Conservation (phyloP, 352 stramenopile species). For the Saprolegnia diclina region DNA sequence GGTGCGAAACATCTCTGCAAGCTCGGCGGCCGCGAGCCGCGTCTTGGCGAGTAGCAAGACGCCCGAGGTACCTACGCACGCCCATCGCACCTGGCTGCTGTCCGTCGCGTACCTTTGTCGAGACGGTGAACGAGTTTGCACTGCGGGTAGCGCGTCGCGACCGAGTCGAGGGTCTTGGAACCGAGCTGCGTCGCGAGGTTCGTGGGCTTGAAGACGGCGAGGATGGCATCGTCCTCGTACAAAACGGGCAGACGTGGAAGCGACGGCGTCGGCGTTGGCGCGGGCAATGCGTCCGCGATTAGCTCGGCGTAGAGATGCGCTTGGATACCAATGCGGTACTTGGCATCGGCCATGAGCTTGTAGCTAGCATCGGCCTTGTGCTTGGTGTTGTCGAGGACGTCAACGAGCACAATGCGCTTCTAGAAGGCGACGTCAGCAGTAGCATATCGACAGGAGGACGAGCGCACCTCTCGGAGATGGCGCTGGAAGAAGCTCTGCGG, state of each 20-base stretch:
- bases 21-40: constrained; percentile 15
- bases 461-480: constrained; percentile 17
- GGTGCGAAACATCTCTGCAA: constrained; percentile 18
- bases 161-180: constrained; percentile 12
- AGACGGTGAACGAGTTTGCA: constrained; percentile 25
- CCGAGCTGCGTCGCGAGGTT: constrained; percentile 23
- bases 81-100: not conserved
- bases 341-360: constrained; percentile 8
- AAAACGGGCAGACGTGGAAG: constrained; percentile 6
- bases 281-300: not conserved
- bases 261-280: not conserved
- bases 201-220: constrained; percentile 11
- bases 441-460: not conserved
- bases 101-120: constrained; percentile 23
- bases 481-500: constrained; percentile 28
- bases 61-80: constrained; percentile 13
- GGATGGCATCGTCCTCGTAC: constrained; percentile 1
- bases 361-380: constrained; percentile 8
- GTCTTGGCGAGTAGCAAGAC: constrained; percentile 22
- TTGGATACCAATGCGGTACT: constrained; percentile 16
- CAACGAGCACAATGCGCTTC: constrained; percentile 21
- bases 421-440: not conserved
- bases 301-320: constrained; percentile 2
- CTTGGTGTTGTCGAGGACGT: not conserved
- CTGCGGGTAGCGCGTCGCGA: constrained; percentile 18